These are phyloP conservation scores for Tolypocladium nubicola DNA, from an alignment of 2,329 filamentous ascomycete genomes.

Conservation along the genomic window DNA sequence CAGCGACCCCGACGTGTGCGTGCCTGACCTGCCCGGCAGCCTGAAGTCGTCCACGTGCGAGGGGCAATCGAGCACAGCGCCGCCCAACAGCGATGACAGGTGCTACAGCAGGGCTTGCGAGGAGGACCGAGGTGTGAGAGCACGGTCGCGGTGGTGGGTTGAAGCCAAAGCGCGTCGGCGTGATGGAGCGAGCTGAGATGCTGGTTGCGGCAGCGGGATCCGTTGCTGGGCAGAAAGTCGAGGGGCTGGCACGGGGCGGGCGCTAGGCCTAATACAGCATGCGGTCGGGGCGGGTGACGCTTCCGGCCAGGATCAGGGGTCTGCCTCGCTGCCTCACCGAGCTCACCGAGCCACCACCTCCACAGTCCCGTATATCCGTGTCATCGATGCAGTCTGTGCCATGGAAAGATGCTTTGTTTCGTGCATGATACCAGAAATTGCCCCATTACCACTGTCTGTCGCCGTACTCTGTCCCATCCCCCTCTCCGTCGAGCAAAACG, in stretches of 20 bases:
- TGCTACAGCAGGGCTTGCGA: too few species aligned
- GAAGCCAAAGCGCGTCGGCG: background rate
- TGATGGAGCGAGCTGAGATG: background rate
- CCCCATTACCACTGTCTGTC: too few species aligned
- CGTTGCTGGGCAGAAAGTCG: conserved; percentile 1
- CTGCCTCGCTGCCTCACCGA: background rate
- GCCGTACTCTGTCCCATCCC: background rate
- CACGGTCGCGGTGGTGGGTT: background rate
- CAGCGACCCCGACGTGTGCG: background rate
- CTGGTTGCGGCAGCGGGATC: background rate
- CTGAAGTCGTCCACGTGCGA: background rate
- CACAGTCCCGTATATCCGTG: background rate
- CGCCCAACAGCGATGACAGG: background rate
- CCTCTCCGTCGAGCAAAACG: background rate
- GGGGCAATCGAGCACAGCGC: background rate
- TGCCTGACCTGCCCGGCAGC: background rate
- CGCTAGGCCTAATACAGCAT: conserved; percentile 1
- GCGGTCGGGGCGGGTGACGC: background rate
- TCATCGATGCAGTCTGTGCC: too few species aligned
- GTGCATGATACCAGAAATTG: background rate
- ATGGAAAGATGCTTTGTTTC: background rate
- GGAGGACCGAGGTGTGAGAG: background rate
- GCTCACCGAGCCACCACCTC: background rate
- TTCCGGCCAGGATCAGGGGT: background rate
- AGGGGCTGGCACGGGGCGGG: background rate